These are phyloP conservation scores for Pichia sp. DNA, from an alignment of 1,139 yeast species.

Conservation along the genomic window DNA sequence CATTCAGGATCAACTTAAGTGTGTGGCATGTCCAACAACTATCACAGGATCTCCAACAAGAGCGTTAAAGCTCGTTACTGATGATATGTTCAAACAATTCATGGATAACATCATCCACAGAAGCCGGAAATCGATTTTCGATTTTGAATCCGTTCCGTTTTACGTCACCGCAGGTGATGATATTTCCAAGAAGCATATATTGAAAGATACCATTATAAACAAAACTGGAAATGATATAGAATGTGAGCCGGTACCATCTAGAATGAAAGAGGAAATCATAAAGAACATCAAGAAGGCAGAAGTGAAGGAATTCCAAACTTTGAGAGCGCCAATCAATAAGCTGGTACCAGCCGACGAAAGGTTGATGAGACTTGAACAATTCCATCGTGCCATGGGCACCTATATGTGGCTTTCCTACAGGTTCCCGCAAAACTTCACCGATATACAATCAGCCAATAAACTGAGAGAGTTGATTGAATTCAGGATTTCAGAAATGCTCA, in stretches of 20 bases:
- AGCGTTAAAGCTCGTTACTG: conserved; percentile 23
- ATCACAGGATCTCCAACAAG: conserved; percentile 23
- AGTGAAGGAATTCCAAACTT: conserved; percentile 12
- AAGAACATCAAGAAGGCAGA: conserved; percentile 12
- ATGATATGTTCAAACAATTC: conserved; percentile 27
- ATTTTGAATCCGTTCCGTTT: conserved; percentile 34
- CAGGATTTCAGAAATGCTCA: conserved; percentile 56
- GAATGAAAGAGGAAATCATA: conserved; percentile 14
- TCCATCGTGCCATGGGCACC: conserved; percentile 62
- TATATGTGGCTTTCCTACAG: conserved; percentile 85
- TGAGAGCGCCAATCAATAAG: conserved; percentile 14
- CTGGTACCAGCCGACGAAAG: conserved; percentile 30
- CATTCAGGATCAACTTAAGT: conserved; percentile 46
- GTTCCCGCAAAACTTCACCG: conserved; percentile 76
- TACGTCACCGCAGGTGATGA: conserved; percentile 27
- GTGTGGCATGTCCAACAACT: conserved; percentile 56
- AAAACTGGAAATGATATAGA: conserved; percentile 16
- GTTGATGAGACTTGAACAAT: conserved; percentile 52
- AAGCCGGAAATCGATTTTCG: conserved; percentile 36
- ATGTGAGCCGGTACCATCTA: conserved; percentile 24
- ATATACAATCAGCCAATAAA: conserved; percentile 66
- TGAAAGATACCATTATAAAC: conserved; percentile 15
- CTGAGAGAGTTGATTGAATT: conserved; percentile 59
- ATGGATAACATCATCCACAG: conserved; percentile 35
- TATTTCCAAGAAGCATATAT: conserved; percentile 5